Evolutionary conservation across 148 eudicot species (phyloP).

Genomic region (Fagopyrum esculentum): DNA sequence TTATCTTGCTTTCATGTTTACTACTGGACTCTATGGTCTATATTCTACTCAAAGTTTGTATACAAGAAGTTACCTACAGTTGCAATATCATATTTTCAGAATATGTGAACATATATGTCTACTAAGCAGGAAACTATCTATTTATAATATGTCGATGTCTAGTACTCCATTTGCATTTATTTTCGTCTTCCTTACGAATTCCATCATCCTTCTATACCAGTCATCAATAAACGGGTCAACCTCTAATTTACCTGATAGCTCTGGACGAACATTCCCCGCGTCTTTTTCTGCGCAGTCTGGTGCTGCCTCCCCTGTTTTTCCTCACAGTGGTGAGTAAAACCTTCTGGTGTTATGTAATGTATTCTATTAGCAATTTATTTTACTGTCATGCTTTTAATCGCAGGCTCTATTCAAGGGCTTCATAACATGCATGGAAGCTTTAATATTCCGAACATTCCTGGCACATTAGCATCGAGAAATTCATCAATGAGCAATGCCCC

Average conservation of each 20-base stretch:
- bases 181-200: slow-evolving; percentile 3
- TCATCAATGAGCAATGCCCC: slow-evolving; percentile 35
- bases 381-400: slow-evolving; percentile 12
- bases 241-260: slow-evolving; percentile 38
- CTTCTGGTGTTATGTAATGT: background rate
- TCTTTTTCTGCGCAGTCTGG: slow-evolving; percentile 55
- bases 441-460: slow-evolving; percentile 44
- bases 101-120: background rate
- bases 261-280: slow-evolving; percentile 47
- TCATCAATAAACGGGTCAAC: slow-evolving; percentile 47
- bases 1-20: background rate
- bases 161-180: background rate
- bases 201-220: slow-evolving; percentile 23
- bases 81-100: background rate
- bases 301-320: slow-evolving; percentile 34
- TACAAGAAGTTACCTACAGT: background rate
- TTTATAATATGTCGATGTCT: background rate
- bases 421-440: slow-evolving; percentile 43
- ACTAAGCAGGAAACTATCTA: background rate
- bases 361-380: slow-evolving; percentile 10
- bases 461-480: slow-evolving; percentile 42
- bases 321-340: slow-evolving; percentile 35
- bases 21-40: background rate
- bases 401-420: slow-evolving; percentile 47
- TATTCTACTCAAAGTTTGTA: background rate